These are phyloP conservation scores for Schwanniomyces occidentalis DNA, from an alignment of 805 yeast species.

Conservation along the genomic window DNA sequence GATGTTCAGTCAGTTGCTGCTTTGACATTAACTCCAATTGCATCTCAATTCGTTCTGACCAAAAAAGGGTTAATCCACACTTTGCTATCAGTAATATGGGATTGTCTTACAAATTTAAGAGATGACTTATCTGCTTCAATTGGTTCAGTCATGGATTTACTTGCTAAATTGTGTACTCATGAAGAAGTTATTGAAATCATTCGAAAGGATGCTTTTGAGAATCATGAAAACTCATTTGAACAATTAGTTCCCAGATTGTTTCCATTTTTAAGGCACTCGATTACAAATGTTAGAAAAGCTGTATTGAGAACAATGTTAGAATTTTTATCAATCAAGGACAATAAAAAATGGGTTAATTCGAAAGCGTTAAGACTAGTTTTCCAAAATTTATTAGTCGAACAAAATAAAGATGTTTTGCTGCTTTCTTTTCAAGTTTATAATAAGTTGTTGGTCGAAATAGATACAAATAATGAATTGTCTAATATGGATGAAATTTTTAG, in stretches of 20 bases:
- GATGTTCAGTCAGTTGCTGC: conserved; percentile 98
- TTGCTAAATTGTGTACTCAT: conserved; percentile 84
- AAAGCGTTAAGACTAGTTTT: conserved; percentile 71
- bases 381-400: conserved; percentile 89
- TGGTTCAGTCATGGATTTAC: conserved; percentile 92
- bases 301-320: conserved; percentile 80
- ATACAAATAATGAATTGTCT: conserved; percentile 27
- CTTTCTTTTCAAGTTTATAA: conserved; percentile 65
- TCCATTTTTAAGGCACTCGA: conserved; percentile 93
- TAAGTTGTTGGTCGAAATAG: conserved; percentile 50
- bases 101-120: conserved; percentile 74
- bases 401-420: conserved; percentile 68
- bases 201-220: conserved; percentile 56
- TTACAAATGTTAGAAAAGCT: conserved; percentile 85
- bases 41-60: conserved; percentile 76
- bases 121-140: conserved; percentile 95
- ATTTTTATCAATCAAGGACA: conserved; percentile 61
- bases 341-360: conserved; percentile 76
- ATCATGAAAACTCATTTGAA: conserved; percentile 61
- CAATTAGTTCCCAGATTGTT: conserved; percentile 84
- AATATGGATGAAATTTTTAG: conserved; percentile 54
- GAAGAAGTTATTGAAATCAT: conserved; percentile 72
- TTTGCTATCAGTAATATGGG: conserved; percentile 79
- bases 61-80: conserved; percentile 51
- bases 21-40: conserved; percentile 86